Percentiles rank a stretch among this genome's conserved stretches.
Evolutionary conservation across 495 filamentous ascomycete genomes (phyloP).

Genomic region (Xylaria acuta): DNA sequence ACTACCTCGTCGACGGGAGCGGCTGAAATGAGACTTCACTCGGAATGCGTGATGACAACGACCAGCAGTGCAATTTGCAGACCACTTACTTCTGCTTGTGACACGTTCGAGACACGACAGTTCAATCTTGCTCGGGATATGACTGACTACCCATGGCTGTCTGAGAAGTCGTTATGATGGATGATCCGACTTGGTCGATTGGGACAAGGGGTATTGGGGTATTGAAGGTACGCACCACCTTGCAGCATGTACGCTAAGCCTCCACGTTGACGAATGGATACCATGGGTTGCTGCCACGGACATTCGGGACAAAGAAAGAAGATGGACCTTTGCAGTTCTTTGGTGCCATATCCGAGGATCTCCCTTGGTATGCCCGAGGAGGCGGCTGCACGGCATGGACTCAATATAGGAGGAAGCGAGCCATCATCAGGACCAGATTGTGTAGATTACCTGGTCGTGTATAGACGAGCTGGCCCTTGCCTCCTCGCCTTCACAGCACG

Average conservation of each 20-base stretch:
- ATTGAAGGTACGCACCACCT: conserved; percentile 14
- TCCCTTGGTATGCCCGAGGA: background rate
- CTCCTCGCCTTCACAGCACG: background rate
- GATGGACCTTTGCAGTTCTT: background rate
- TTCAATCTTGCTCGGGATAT: background rate
- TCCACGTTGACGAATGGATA: conserved; percentile 14
- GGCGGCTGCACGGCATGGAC: background rate
- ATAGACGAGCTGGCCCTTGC: background rate
- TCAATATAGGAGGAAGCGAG: background rate
- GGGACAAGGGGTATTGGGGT: conserved; percentile 25
- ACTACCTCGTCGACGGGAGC: conserved; percentile 39
- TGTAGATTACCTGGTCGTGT: background rate
- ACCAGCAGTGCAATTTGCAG: too few relatives aligned
- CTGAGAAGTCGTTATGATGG: conserved; percentile 17
- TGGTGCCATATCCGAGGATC: background rate
- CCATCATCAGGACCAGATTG: background rate
- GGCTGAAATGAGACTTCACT: conserved; percentile 35
- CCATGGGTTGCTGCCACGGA: background rate
- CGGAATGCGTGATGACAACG: too few relatives aligned
- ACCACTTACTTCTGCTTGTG: background rate
- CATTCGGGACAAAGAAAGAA: conserved; percentile 4
- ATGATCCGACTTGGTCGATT: conserved; percentile 26
- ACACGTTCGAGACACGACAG: background rate
- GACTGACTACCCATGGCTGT: conserved; percentile 26
- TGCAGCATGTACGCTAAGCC: conserved; percentile 17